Conservation (phyloP, 1,139 yeast genomes). For the Pichia sp. region DNA sequence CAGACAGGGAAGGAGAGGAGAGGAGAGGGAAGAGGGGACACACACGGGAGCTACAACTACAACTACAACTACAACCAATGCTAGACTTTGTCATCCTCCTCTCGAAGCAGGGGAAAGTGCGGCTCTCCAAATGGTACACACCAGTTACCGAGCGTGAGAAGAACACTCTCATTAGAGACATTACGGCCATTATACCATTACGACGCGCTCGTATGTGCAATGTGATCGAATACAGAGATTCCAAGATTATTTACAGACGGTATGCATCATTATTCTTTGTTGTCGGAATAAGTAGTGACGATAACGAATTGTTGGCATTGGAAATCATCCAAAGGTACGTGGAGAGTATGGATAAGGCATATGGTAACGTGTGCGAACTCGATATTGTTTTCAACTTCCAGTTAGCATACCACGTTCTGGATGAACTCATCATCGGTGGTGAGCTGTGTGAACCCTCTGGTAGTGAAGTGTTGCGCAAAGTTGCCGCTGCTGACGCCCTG, state of each 20-base stretch:
- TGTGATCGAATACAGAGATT: conserved; percentile 83
- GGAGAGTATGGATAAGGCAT: conserved; percentile 92
- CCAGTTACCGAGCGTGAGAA: conserved; percentile 79
- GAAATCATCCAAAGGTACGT: conserved; percentile 91
- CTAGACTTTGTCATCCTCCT: conserved; percentile 71
- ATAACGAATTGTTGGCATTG: conserved; percentile 78
- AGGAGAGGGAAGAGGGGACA: not conserved
- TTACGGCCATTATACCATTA: conserved; percentile 76
- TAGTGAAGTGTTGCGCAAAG: conserved; percentile 67
- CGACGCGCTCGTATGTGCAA: conserved; percentile 95
- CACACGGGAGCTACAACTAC: too few species aligned
- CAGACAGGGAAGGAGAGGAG: not conserved
- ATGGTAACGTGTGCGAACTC: conserved; percentile 93
- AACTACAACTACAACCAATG: not conserved
- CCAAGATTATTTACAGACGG: conserved; percentile 82
- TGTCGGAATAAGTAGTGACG: conserved; percentile 76
- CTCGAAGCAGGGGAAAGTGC: conserved; percentile 91
- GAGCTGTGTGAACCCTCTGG: conserved; percentile 79
- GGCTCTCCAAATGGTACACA: conserved; percentile 90
- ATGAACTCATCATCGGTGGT: conserved; percentile 80
- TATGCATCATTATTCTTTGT: conserved; percentile 90
- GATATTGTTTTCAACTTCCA: conserved; percentile 93
- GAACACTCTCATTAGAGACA: conserved; percentile 73
- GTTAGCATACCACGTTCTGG: conserved; percentile 86
- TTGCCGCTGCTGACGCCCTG: conserved; percentile 69